Percentiles rank a stretch among this genome's conserved stretches.
Evolutionary conservation across 441 rosid genomes (phyloP).

Genomic region (Aleurites moluccanus): DNA sequence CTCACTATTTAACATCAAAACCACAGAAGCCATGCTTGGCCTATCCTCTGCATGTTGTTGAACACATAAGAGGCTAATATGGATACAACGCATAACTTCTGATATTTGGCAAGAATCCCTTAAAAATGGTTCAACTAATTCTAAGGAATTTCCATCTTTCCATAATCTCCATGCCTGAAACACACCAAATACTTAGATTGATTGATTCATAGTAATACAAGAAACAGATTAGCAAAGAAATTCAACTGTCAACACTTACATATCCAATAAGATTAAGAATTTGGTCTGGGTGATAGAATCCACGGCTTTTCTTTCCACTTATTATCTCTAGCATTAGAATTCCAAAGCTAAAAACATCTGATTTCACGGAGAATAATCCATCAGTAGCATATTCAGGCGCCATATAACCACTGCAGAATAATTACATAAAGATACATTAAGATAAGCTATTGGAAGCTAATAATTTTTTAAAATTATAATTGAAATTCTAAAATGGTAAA

Average conservation of each 20-base stretch:
- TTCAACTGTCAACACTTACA: slow-evolving; percentile 16
- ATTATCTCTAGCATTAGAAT: slow-evolving; percentile 34
- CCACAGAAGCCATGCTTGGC: slow-evolving; percentile 16
- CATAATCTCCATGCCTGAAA: slow-evolving; percentile 45
- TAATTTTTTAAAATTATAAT: no score
- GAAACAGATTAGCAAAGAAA: no score
- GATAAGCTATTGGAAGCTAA: no score
- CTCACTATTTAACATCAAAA: slow-evolving; percentile 13
- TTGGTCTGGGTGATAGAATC: slow-evolving; percentile 21
- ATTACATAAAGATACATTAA: not conserved
- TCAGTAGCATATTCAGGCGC: slow-evolving; percentile 30
- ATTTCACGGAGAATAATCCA: slow-evolving; percentile 25
- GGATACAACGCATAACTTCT: not conserved
- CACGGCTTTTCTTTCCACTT: slow-evolving; percentile 24
- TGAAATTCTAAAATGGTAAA: no score
- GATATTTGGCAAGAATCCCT: not conserved
- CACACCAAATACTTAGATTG: not conserved
- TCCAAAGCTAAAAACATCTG: slow-evolving; percentile 37
- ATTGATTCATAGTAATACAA: no score
- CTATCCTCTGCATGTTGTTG: slow-evolving; percentile 17
- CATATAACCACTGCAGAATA: slow-evolving; percentile 24
- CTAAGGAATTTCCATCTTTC: slow-evolving; percentile 31
- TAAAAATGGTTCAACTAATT: slow-evolving; percentile 31
- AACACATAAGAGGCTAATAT: slow-evolving; percentile 7
- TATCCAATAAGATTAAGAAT: slow-evolving; percentile 23